Percentiles rank a stretch among this genome's conserved stretches.
Evolutionary conservation across 2,329 filamentous ascomycete species (phyloP).

Genomic region (Fusarium pseudograminearum): DNA sequence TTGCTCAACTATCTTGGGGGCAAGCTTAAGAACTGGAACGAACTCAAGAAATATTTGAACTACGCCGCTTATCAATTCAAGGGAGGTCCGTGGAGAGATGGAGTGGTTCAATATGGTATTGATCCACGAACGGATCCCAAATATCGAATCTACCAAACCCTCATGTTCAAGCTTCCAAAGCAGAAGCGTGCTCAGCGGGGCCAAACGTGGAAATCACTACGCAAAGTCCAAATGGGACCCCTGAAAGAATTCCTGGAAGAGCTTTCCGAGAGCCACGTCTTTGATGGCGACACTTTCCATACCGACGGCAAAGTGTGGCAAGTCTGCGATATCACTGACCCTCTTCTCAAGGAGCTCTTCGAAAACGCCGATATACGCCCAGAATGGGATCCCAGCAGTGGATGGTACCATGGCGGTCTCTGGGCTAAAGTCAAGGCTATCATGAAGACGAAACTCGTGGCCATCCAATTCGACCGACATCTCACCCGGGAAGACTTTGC

Average conservation of each 20-base stretch:
- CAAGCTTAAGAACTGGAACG: slow-evolving; percentile 64
- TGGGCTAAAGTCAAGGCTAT: slow-evolving; percentile 87
- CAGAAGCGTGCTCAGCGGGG: slow-evolving; percentile 61
- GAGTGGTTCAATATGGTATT: slow-evolving; percentile 84
- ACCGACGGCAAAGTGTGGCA: slow-evolving; percentile 94
- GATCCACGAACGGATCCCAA: slow-evolving; percentile 84
- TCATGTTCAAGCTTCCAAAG: slow-evolving; percentile 82
- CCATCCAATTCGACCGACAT: slow-evolving; percentile 68
- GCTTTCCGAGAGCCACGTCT: slow-evolving; percentile 74
- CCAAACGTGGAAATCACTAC: slow-evolving; percentile 63
- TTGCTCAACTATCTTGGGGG: slow-evolving; percentile 77
- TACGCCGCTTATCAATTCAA: slow-evolving; percentile 94
- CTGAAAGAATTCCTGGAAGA: slow-evolving; percentile 56
- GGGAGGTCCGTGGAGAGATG: slow-evolving; percentile 91
- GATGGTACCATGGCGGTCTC: slow-evolving; percentile 87
- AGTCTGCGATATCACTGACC: slow-evolving; percentile 90
- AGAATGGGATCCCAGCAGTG: slow-evolving; percentile 74
- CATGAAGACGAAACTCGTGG: slow-evolving; percentile 87
- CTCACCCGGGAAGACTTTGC: slow-evolving; percentile 57
- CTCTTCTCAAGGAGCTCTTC: slow-evolving; percentile 75
- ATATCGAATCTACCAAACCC: slow-evolving; percentile 86
- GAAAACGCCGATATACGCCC: slow-evolving; percentile 70
- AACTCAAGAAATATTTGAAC: slow-evolving; percentile 80
- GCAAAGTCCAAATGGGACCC: slow-evolving; percentile 55
- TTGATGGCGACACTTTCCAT: slow-evolving; percentile 81